These are phyloP conservation scores for Apiospora arundinis DNA, from an alignment of 2,329 filamentous ascomycete genomes.

Conservation along the genomic window DNA sequence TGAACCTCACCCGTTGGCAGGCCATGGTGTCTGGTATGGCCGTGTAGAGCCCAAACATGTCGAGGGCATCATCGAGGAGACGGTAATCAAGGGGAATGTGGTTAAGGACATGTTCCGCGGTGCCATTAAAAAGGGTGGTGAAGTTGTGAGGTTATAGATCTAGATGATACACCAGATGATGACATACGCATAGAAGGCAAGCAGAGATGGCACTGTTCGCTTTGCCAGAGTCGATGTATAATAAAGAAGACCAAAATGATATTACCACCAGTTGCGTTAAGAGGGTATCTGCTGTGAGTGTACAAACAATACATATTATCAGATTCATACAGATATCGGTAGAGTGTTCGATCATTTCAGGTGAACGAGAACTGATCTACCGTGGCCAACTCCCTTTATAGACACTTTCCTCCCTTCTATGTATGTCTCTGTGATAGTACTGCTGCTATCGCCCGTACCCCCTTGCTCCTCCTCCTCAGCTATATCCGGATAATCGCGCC, in stretches of 20 bases:
- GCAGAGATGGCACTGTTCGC: neutral
- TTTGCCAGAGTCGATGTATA: neutral
- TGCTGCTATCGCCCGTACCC: constrained; percentile 26
- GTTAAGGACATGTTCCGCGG: constrained; percentile 76
- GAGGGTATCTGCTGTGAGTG: neutral
- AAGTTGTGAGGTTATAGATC: constrained; percentile 56
- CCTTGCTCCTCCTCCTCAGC: constrained; percentile 37
- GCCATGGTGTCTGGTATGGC: constrained; percentile 83
- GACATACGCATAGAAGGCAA: neutral
- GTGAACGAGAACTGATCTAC: constrained; percentile 51
- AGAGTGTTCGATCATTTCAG: neutral
- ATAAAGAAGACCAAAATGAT: neutral
- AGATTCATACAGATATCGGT: neutral
- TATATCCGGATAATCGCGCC: constrained; percentile 70
- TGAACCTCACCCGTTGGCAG: constrained; percentile 63
- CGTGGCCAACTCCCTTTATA: constrained; percentile 54
- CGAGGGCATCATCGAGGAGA: constrained; percentile 76
- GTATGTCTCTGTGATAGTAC: neutral
- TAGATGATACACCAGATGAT: neutral
- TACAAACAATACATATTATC: no score
- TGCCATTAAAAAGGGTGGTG: constrained; percentile 62
- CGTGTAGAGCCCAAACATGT: constrained; percentile 77
- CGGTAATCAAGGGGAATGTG: constrained; percentile 69
- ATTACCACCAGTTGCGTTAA: accelerated
- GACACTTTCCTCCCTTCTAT: constrained; percentile 40